These are phyloP conservation scores for Eustoma russellianum DNA, from an alignment of 257 asterid species.

Conservation along the genomic window DNA sequence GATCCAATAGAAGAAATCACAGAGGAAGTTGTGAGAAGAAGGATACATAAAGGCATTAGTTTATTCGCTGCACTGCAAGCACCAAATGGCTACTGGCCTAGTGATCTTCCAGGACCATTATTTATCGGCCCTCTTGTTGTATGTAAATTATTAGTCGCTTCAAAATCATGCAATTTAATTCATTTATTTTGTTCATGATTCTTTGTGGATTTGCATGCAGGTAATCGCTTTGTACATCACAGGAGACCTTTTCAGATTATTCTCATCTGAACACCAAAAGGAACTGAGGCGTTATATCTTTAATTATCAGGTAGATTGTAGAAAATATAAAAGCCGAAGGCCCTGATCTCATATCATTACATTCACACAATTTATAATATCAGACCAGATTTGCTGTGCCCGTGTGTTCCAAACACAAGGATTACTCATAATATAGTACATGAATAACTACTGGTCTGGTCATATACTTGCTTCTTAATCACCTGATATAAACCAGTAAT, in stretches of 20 bases:
- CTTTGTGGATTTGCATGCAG: slow-evolving; percentile 2
- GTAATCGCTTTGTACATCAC: slow-evolving; percentile 24
- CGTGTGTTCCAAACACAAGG: no score
- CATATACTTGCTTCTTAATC: no score
- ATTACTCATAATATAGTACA: no score
- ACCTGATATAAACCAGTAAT: no score
- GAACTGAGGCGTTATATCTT: slow-evolving; percentile 33
- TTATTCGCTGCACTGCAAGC: slow-evolving; percentile 32
- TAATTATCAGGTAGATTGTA: slow-evolving; percentile 27
- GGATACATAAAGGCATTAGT: slow-evolving; percentile 18
- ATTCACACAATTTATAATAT: no score
- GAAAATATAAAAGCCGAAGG: no score
- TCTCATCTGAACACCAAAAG: slow-evolving; percentile 23
- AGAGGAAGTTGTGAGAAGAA: slow-evolving; percentile 15
- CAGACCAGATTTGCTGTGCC: no score
- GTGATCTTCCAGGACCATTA: slow-evolving; percentile 37
- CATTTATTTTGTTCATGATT: neutral
- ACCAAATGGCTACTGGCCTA: slow-evolving; percentile 49
- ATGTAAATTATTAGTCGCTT: neutral
- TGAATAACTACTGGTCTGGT: no score
- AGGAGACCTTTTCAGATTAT: slow-evolving; percentile 8
- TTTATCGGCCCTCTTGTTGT: slow-evolving; percentile 32
- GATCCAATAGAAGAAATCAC: slow-evolving; percentile 19
- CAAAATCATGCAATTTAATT: neutral
- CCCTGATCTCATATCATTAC: no score